Conservation (phyloP, 305 asterid genomes). For the Solanum hybrid region DNA sequence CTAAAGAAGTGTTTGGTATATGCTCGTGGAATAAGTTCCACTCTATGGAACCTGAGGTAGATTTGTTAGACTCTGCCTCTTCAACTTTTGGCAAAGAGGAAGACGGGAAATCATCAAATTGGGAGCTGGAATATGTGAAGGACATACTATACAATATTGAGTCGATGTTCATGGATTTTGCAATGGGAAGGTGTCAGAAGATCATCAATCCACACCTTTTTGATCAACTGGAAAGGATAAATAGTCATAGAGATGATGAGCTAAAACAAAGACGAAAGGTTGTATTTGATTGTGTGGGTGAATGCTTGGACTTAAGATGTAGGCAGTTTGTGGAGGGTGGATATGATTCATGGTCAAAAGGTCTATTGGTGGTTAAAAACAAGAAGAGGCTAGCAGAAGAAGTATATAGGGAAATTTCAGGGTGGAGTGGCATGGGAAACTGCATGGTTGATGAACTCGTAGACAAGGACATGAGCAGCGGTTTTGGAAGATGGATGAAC, state of each 20-base stretch:
- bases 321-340: conserved; percentile 44
- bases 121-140: conserved; percentile 63
- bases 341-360: conserved; percentile 43
- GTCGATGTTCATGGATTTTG: conserved; percentile 44
- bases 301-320: conserved; percentile 55
- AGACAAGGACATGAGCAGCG: conserved; percentile 75
- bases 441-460: conserved; percentile 60
- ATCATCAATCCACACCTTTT: conserved; percentile 44
- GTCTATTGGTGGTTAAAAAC: conserved; percentile 30
- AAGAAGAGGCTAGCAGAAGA: conserved; percentile 60
- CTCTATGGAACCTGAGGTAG: conserved; percentile 39
- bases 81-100: conserved; percentile 16
- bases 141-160: conserved; percentile 53
- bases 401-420: conserved; percentile 47
- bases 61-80: conserved; percentile 75
- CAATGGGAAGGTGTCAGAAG: conserved; percentile 36
- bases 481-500: conserved; percentile 62
- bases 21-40: conserved; percentile 22
- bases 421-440: conserved; percentile 51
- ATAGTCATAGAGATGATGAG: conserved; percentile 15
- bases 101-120: conserved; percentile 12
- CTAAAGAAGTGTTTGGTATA: conserved; percentile 40
- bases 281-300: conserved; percentile 59
- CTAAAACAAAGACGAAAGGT: conserved; percentile 35
- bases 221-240: conserved; percentile 36